A percentile compares a stretch with the other conserved stretches of the same genome.
These are phyloP conservation scores for Lecanicillium sp. DNA, from an alignment of 2,329 filamentous ascomycete genomes.

Conservation along the genomic window DNA sequence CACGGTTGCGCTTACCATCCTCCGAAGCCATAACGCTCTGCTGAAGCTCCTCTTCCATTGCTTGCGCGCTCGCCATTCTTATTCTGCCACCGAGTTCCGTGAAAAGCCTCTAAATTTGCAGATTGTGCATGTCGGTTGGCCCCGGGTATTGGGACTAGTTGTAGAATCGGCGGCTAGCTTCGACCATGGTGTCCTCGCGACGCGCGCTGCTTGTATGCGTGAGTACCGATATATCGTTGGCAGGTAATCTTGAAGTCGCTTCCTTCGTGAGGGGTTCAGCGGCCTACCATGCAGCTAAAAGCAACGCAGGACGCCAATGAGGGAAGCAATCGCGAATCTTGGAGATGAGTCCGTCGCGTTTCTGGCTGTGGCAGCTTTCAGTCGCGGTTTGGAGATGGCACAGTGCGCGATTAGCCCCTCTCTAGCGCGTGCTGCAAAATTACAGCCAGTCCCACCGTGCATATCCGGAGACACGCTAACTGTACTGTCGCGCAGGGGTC, in stretches of 20 bases:
- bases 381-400: constrained; percentile 7
- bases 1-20: constrained; percentile 32
- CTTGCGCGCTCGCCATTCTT: constrained; percentile 43
- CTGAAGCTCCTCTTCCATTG: constrained; percentile 51
- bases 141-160: constrained; percentile 14
- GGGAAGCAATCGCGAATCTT: constrained; percentile 2
- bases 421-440: background rate
- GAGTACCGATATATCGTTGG: background rate
- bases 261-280: background rate
- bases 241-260: background rate
- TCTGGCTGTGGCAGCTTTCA: background rate
- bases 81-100: constrained; percentile 14
- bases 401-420: constrained; percentile 9
- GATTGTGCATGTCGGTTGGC: constrained; percentile 22
- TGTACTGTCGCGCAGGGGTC: constrained; percentile 7
- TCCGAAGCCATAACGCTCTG: constrained; percentile 46
- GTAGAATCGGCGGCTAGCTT: constrained; percentile 5
- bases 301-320: constrained; percentile 1
- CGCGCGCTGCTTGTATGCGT: constrained; percentile 4
- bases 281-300: constrained; percentile 2
- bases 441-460: constrained; percentile 1
- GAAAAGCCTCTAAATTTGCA: constrained; percentile 7
- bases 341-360: constrained; percentile 8
- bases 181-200: constrained; percentile 8
- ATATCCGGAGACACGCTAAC: constrained; percentile 3